Conservation (phyloP, 129 eudicot species). For the Escallonia herrerae region DNA sequence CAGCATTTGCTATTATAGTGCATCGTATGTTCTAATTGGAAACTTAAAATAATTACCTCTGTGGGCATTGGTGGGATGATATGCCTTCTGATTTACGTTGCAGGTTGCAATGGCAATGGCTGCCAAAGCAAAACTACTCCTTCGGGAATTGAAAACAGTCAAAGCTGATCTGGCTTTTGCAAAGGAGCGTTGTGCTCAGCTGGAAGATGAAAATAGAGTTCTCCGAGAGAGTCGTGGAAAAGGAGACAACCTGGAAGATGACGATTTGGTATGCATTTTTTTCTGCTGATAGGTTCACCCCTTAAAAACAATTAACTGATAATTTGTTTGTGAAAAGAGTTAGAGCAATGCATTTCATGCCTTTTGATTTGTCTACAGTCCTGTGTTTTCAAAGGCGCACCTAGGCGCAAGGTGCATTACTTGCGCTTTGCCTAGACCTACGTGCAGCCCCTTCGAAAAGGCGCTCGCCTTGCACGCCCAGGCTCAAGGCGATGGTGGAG, state of each 20-base stretch:
- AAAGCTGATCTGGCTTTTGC: slow-evolving; percentile 97
- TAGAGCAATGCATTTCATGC: too few species aligned
- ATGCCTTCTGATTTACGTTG: slow-evolving; percentile 11
- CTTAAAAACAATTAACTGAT: neutral
- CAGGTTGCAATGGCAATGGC: slow-evolving; percentile 99
- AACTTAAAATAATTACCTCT: neutral
- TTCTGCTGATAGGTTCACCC: too few species aligned
- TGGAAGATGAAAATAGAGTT: slow-evolving; percentile 82
- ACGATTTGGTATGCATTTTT: slow-evolving; percentile 55
- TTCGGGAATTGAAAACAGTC: slow-evolving; percentile 90
- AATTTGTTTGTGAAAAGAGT: neutral
- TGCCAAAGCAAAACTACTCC: slow-evolving; percentile 89
- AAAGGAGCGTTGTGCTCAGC: slow-evolving; percentile 88
- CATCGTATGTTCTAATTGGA: too few species aligned
- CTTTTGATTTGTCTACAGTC: too few species aligned
- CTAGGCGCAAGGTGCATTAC: too few species aligned
- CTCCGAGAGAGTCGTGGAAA: slow-evolving; percentile 73
- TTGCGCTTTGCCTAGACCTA: too few species aligned
- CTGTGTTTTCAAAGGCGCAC: too few species aligned
- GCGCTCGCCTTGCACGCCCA: too few species aligned
- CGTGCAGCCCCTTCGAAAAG: too few species aligned
- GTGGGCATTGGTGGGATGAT: slow-evolving; percentile 23
- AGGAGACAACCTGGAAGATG: slow-evolving; percentile 73
- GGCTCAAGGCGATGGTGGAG: too few species aligned
- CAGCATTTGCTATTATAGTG: too few species aligned